A percentile compares a stretch with the other conserved stretches of the same genome.
These are phyloP conservation scores for Bretziella fagacearum DNA, from an alignment of 2,329 filamentous ascomycete genomes.

Conservation along the genomic window DNA sequence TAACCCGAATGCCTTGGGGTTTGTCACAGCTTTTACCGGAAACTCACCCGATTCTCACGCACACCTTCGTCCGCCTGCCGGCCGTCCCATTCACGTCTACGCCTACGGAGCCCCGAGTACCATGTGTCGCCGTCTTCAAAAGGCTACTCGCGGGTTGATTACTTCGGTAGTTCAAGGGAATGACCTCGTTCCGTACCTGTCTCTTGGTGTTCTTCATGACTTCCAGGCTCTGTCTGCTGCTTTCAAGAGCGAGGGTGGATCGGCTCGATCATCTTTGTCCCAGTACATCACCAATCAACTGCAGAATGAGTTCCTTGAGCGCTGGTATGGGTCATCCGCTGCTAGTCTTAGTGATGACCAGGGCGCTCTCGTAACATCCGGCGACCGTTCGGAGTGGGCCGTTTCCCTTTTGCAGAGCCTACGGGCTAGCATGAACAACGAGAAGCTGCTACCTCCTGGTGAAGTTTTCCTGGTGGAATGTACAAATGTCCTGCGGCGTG, in stretches of 20 bases:
- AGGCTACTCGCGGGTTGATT: slow-evolving; percentile 54
- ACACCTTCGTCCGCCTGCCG: slow-evolving; percentile 31
- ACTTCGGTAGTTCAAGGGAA: slow-evolving; percentile 58
- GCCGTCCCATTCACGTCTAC: slow-evolving; percentile 61
- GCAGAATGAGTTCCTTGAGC: slow-evolving; percentile 41
- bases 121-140: slow-evolving; percentile 52
- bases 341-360: slow-evolving; percentile 16
- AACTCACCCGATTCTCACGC: slow-evolving; percentile 4
- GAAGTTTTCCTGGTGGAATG: slow-evolving; percentile 61
- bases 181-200: slow-evolving; percentile 58
- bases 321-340: slow-evolving; percentile 37
- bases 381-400: slow-evolving; percentile 37
- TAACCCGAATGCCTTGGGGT: slow-evolving; percentile 32
- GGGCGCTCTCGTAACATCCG: slow-evolving; percentile 34
- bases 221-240: slow-evolving; percentile 54
- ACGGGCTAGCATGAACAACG: slow-evolving; percentile 48
- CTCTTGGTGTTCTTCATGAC: slow-evolving; percentile 57
- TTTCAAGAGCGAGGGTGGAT: slow-evolving; percentile 54
- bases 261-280: slow-evolving; percentile 49
- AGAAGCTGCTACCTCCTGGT: slow-evolving; percentile 57
- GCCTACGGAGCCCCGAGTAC: slow-evolving; percentile 61
- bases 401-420: slow-evolving; percentile 49
- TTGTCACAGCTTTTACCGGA: slow-evolving; percentile 41
- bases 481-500: slow-evolving; percentile 47
- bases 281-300: slow-evolving; percentile 49